phyloP scores from a whole-genome alignment of 2,329 filamentous ascomycete species.

The Magnaporthales sp. region DNA sequence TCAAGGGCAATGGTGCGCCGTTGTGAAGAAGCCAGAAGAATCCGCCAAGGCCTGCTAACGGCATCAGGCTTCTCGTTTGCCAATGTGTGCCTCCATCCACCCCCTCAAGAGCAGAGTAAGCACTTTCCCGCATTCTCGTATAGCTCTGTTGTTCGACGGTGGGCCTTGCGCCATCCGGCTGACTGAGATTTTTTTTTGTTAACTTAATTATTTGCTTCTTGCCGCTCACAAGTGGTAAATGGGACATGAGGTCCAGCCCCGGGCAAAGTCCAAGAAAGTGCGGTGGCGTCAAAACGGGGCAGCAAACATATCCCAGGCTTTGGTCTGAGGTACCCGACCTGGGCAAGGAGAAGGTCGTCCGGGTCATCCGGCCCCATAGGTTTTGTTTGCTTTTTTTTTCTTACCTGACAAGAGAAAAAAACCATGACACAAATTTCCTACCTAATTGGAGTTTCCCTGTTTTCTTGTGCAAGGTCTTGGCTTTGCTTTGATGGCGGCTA shows the following conservation, averaged over 20 bases:
- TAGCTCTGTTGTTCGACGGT: neutral
- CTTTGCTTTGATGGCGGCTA: neutral
- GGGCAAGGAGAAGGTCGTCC: neutral
- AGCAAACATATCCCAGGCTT: neutral
- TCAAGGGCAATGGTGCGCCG: neutral
- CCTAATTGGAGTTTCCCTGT: neutral
- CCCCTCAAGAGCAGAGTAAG: neutral
- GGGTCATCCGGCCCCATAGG: neutral
- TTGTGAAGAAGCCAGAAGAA: neutral
- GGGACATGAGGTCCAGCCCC: no score
- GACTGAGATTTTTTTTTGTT: no score
- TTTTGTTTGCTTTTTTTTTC: neutral
- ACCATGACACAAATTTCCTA: neutral
- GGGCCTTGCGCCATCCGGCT: neutral
- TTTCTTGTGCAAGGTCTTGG: neutral
- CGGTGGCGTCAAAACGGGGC: neutral
- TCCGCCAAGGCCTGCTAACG: neutral
- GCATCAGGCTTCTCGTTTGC: neutral
- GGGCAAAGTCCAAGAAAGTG: neutral
- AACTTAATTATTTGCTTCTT: no score
- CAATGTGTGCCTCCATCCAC: neutral
- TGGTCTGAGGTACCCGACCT: neutral
- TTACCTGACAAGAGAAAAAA: neutral
- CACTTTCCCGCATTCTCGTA: neutral
- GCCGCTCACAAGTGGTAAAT: no score